Evolutionary conservation across 208 protist genomes (phyloP).

Genomic region (Leishmania guyanensis): DNA sequence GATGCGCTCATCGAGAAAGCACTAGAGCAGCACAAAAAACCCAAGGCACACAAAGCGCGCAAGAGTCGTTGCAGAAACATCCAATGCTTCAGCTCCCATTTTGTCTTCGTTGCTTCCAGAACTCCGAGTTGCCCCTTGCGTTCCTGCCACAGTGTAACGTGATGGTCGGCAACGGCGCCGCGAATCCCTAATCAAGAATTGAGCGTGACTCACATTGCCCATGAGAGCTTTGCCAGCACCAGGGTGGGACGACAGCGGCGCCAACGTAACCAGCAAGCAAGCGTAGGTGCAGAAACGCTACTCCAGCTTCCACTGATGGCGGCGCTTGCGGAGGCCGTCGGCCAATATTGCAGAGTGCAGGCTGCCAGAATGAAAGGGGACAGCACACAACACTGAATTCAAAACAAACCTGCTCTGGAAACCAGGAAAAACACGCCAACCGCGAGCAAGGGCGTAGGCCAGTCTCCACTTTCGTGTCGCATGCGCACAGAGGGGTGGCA

Average conservation of each 20-base stretch:
- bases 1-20: background rate
- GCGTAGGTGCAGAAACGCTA: background rate
- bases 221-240: background rate
- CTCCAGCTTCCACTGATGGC: background rate
- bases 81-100: background rate
- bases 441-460: background rate
- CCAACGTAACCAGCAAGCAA: background rate
- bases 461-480: background rate
- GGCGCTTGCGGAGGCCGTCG: background rate
- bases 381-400: background rate
- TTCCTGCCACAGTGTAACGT: background rate
- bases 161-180: background rate
- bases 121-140: background rate
- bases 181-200: background rate
- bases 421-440: background rate
- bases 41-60: background rate
- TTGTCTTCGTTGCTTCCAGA: background rate
- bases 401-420: background rate
- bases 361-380: background rate
- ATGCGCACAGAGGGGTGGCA: background rate
- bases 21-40: background rate
- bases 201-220: background rate
- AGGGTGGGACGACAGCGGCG: background rate
- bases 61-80: background rate
- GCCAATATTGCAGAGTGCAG: background rate